Conservation (phyloP, 2,329 filamentous ascomycete species). For the Xylariaceae sp. region DNA sequence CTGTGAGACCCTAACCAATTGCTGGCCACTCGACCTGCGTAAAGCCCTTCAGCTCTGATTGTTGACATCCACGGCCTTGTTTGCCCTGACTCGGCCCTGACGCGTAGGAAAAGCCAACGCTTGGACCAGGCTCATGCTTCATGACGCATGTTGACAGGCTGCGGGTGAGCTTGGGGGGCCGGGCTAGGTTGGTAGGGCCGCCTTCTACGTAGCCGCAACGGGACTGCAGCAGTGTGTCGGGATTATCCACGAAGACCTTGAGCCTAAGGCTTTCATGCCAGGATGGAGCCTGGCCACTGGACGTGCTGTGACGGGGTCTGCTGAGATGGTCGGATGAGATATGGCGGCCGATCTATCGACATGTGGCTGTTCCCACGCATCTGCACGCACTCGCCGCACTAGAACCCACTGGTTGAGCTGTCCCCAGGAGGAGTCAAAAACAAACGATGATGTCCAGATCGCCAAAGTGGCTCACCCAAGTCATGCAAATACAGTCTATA, state of each 20-base stretch:
- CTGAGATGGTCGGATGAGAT: background rate
- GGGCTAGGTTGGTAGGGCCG: background rate
- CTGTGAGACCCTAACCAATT: background rate
- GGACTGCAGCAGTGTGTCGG: background rate
- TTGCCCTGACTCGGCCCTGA: background rate
- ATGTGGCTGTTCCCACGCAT: background rate
- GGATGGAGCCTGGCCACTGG: background rate
- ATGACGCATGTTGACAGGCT: conserved; percentile 1
- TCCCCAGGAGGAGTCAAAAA: too few relatives aligned
- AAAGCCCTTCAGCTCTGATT: too few relatives aligned
- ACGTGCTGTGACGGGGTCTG: background rate
- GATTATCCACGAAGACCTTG: background rate
- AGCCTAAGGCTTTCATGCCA: background rate
- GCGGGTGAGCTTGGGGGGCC: background rate
- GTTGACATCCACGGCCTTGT: too few relatives aligned
- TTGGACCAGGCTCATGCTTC: background rate
- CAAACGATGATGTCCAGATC: background rate
- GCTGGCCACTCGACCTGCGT: too few relatives aligned
- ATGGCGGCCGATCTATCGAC: background rate
- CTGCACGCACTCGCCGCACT: too few relatives aligned
- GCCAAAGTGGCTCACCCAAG: background rate
- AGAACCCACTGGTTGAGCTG: too few relatives aligned
- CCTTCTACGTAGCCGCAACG: conserved; percentile 1
- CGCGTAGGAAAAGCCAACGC: background rate
- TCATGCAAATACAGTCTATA: background rate